These are phyloP conservation scores for Fagus sylvatica DNA, from an alignment of 306 rosid genomes.

Conservation along the genomic window DNA sequence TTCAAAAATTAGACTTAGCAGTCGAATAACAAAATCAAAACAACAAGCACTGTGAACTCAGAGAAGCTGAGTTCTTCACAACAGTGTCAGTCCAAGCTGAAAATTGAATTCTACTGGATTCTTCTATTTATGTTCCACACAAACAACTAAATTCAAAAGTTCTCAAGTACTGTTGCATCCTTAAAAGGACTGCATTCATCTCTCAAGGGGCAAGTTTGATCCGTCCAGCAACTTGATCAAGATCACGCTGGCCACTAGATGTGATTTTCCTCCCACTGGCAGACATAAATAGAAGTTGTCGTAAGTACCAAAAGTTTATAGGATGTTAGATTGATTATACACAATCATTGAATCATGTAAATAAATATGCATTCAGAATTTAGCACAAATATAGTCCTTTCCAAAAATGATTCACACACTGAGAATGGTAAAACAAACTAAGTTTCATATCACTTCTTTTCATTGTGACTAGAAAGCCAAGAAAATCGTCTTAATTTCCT, in stretches of 20 bases:
- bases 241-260: conserved; percentile 46
- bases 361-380: not conserved
- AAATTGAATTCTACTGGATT: not conserved
- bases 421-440: not conserved
- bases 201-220: conserved; percentile 34
- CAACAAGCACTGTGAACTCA: too few relatives aligned
- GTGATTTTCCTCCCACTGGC: conserved; percentile 47
- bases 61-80: too few relatives aligned
- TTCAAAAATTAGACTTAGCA: too few relatives aligned
- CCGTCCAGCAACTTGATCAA: conserved; percentile 57
- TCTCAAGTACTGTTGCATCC: not conserved
- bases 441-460: not conserved
- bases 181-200: not conserved
- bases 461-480: not conserved
- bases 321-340: not conserved
- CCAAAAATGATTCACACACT: not conserved
- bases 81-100: not conserved
- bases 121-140: not conserved
- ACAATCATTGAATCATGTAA: not conserved
- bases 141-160: not conserved
- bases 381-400: not conserved
- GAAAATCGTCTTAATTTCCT: not conserved
- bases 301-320: not conserved
- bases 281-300: not conserved
- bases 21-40: too few relatives aligned